phyloP scores from a whole-genome alignment of 768 basidiomycete species.

The Lepiota venenata region DNA sequence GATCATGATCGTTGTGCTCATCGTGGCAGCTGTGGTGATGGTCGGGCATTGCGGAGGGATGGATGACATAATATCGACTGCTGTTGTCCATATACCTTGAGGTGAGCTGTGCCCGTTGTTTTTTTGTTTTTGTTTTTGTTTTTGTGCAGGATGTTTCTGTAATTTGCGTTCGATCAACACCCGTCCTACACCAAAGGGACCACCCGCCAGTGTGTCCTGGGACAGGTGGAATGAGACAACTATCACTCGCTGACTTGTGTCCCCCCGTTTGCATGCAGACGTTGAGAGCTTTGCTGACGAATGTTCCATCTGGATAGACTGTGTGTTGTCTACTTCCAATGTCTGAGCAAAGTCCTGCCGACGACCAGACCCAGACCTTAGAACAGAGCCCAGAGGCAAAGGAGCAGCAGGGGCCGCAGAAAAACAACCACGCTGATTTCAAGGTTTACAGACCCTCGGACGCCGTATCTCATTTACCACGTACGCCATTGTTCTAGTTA shows the following conservation, averaged over 20 bases:
- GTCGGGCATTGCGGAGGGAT: constrained; percentile 1
- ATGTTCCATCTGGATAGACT: too few species aligned
- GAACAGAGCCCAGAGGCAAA: not conserved
- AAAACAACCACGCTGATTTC: not conserved
- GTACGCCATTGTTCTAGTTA: constrained; percentile 8
- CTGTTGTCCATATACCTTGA: not conserved
- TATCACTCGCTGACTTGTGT: constrained; percentile 46
- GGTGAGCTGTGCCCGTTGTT: not conserved
- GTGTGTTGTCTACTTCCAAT: not conserved
- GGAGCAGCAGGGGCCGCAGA: not conserved
- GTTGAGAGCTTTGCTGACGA: too few species aligned
- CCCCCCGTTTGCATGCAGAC: not conserved
- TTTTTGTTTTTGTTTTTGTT: not conserved
- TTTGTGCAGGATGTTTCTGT: constrained; percentile 53
- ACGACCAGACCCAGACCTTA: not conserved
- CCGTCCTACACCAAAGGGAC: constrained; percentile 64
- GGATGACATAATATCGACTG: not conserved
- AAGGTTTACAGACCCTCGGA: constrained; percentile 9
- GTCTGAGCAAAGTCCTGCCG: not conserved
- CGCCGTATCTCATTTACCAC: constrained; percentile 1
- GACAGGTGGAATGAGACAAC: constrained; percentile 70
- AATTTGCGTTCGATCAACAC: constrained; percentile 87
- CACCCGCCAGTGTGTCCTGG: constrained; percentile 75
- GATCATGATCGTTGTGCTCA: constrained; percentile 54
- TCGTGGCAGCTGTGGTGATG: constrained; percentile 26